phyloP scores from a whole-genome alignment of 2,329 filamentous ascomycete species.

The Phaeophleospora eucalypticola region DNA sequence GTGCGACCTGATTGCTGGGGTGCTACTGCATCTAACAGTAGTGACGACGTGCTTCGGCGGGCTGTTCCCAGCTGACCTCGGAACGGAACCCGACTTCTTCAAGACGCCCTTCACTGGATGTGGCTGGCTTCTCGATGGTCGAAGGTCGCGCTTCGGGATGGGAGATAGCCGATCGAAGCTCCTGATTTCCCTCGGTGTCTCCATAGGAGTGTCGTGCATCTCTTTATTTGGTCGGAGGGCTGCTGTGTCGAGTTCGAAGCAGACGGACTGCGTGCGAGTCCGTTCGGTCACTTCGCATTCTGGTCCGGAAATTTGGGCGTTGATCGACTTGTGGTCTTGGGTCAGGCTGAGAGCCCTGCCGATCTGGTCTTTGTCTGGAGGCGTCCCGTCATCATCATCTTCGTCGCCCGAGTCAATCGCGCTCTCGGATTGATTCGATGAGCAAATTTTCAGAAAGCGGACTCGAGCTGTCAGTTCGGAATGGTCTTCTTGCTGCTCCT shows the following conservation, averaged over 20 bases:
- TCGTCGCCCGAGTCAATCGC: slow-evolving; percentile 10
- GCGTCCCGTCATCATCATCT: neutral
- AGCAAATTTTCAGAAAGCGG: neutral
- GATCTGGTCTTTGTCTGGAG: neutral
- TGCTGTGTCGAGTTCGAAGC: neutral
- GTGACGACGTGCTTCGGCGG: neutral
- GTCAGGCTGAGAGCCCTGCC: slow-evolving; percentile 1
- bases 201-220: neutral
- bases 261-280: neutral
- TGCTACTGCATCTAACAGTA: neutral
- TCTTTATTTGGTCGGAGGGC: neutral
- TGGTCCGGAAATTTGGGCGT: neutral
- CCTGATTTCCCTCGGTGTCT: slow-evolving; percentile 11
- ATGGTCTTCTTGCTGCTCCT: neutral
- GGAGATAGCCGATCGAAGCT: slow-evolving; percentile 2
- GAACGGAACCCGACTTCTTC: slow-evolving; percentile 9
- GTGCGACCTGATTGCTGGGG: neutral
- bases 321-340: neutral
- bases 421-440: slow-evolving; percentile 1
- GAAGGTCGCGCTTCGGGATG: slow-evolving; percentile 4
- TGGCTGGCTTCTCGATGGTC: slow-evolving; percentile 11
- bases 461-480: neutral
- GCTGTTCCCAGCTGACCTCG: neutral
- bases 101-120: slow-evolving; percentile 18
- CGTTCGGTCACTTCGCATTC: neutral